Evolutionary conservation across 1,139 yeast species (phyloP), one percentile per base, ranked within the genome.

Genomic region (Suhomyces atakaporum): DNA sequence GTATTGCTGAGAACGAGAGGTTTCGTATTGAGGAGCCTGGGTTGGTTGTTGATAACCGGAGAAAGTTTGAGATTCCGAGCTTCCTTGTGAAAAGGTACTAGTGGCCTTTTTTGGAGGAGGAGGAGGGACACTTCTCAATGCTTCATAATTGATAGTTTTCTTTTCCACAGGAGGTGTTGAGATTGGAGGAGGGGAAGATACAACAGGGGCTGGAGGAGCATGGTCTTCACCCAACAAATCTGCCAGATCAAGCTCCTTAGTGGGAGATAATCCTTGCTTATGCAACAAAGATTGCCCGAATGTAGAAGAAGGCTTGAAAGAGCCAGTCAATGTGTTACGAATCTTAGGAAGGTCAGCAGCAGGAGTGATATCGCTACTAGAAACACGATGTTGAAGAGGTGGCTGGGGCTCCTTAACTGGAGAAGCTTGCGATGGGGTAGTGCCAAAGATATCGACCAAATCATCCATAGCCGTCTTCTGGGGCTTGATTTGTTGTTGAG

Each of bases 381-480:
- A 63, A 16, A 55, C 39, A 36, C 65, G 55, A n/a, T 47, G 38
- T 37, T 51, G 60, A 29, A 56, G 43, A 3, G 46, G 38, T 24
- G 57, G 51, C 15, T 39, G 2, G 63, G 35, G 15, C 8, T 29
- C 33, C 26, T 16, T 9, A 59, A 10, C 70, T 37, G 21, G 66
- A 48, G 46, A 68, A 26, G 52, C 51, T 35, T 48, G 32, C 8
- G 38, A 25, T 2, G 47, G 38, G 1, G 62, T 39, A 10, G 77
- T 56, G 14, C 75, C 77, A 51, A 79, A 80, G 28, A 82, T 60
- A 44, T 78, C 86, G 35, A 78, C 76, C 48, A 81, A 66, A 47
- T 86, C 95, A 56, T 76, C 84, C 57, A 84, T 60, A 1, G 89
- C 76, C 4, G 89, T 78, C 32, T 70, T 73, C 26, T 62, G 60